Percentiles rank a stretch among this genome's conserved stretches.
Conservation (phyloP, 768 basidiomycete species). For the Russula compacta region DNA sequence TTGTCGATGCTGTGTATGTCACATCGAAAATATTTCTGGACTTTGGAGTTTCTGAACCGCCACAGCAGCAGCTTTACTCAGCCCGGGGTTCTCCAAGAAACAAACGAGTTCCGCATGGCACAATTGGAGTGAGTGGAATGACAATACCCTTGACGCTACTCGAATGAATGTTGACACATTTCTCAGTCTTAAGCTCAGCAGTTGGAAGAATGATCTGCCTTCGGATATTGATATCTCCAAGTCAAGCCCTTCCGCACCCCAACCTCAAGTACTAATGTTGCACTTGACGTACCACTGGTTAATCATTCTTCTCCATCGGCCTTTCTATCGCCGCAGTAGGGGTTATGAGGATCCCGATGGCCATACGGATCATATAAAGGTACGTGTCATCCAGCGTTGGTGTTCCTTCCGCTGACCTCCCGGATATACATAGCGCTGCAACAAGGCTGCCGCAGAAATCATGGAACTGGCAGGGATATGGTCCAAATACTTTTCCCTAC, state of each 20-base stretch:
- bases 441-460: constrained; percentile 16
- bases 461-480: constrained; percentile 18
- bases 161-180: not conserved
- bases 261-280: constrained; percentile 19
- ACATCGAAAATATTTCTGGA: too few relatives aligned
- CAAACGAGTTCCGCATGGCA: constrained; percentile 15
- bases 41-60: not conserved
- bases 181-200: constrained; percentile 17
- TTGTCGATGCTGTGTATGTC: constrained; percentile 17
- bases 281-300: constrained; percentile 20
- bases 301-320: constrained; percentile 18
- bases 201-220: constrained; percentile 17
- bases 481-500: constrained; percentile 12
- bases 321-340: constrained; percentile 18
- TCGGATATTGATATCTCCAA: constrained; percentile 18
- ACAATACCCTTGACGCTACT: not conserved
- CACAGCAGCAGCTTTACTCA: constrained; percentile 17
- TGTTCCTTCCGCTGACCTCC: not conserved
- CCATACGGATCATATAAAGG: constrained; percentile 17
- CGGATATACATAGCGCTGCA: constrained; percentile 11
- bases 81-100: constrained; percentile 7
- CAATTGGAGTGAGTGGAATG: constrained; percentile 17
- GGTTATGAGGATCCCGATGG: constrained; percentile 1
- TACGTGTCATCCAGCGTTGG: not conserved
- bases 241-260: constrained; percentile 2